Base-by-base conservation (phyloP, 2,329 filamentous ascomycete genomes). In the Paraconiothyrium sp. region DNA sequence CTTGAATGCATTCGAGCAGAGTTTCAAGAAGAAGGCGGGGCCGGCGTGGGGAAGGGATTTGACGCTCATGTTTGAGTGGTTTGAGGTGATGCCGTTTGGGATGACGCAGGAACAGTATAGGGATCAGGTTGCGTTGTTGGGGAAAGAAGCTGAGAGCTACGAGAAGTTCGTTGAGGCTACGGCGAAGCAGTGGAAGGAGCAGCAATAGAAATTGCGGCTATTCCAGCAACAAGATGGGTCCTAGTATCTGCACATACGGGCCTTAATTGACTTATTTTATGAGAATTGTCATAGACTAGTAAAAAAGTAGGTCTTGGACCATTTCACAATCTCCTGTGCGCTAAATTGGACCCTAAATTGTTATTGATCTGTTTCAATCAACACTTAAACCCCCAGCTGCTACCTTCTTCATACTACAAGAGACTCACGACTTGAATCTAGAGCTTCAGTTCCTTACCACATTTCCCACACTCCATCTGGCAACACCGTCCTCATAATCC, bases 401-500 rank as follows among this genome's bases (percentile, higher is more conserved):
- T 30, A 30, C 27, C 27, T 30, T 30, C 27, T 6, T 6, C 27
- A 30, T 30, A 4, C 27, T 30, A 4, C 27, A 30, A 30, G 27
- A 30, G 6, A 30, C 20, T 20, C 6, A 30, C 6, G 27, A 4
- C 1, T 30, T 6, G 6, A 4, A 30, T 30, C 27, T 6, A 30
- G 6, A 30, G 27, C 27, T 30, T 30, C 27, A 30, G 6, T 30
- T 10, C 8, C 41, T 67, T 61, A 97, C 92, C 93, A 98, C 72
- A 88, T 86, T 81, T 97, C 91, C 95, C 95, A 99, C 30, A 98
- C 87, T 13, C 81, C 81, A 59, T 83, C 83, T 1, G 94, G 93
- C 64, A 98, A 69, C 2, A 97, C 93, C 0, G 82, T 87, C 73
- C 95, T 88, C 93, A 99, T 99, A 50, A 99, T 90, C 47, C 81